Percentiles rank a stretch among this genome's conserved stretches.
phyloP scores from a whole-genome alignment of 192 early-diverging fungal genomes.

The Thoreauomyces humboldtii region DNA sequence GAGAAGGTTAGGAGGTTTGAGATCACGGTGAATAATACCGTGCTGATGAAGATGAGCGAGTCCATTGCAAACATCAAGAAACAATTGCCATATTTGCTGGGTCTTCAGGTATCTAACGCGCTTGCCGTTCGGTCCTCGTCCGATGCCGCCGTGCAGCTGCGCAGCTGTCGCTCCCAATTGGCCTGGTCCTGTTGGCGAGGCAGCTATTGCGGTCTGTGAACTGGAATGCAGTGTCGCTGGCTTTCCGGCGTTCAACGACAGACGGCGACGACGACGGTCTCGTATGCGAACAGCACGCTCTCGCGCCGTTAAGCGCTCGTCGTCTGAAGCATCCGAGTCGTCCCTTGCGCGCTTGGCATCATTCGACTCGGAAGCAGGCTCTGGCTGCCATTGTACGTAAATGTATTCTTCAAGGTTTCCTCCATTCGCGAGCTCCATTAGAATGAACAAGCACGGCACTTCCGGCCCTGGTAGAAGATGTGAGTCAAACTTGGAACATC shows the following conservation, averaged over 20 bases:
- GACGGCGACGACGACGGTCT: slow-evolving; percentile 10
- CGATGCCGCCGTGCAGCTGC: slow-evolving; percentile 36
- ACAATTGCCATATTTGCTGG: slow-evolving; percentile 80
- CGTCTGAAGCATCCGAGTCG: slow-evolving; percentile 4
- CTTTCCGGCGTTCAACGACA: not conserved
- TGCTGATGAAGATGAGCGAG: slow-evolving; percentile 83
- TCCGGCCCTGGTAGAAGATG: slow-evolving; percentile 57
- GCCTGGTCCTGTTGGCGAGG: not conserved
- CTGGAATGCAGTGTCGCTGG: not conserved
- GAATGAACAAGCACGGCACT: slow-evolving; percentile 90
- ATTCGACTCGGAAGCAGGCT: not conserved
- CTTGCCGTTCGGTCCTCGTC: slow-evolving; percentile 24
- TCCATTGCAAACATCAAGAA: slow-evolving; percentile 89
- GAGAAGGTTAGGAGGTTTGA: slow-evolving; percentile 92
- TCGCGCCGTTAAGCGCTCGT: not conserved
- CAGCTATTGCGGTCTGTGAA: not conserved
- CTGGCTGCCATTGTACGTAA: slow-evolving; percentile 46
- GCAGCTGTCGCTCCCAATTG: not conserved
- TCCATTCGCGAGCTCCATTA: slow-evolving; percentile 91
- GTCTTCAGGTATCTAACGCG: slow-evolving; percentile 41
- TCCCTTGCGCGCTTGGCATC: not conserved
- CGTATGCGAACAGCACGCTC: slow-evolving; percentile 18
- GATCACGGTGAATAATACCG: slow-evolving; percentile 88
- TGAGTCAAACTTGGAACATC: not conserved
- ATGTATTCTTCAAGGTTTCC: slow-evolving; percentile 95